Conservation (phyloP, 805 yeast genomes). For the Helenozyma rhizophorensis region DNA sequence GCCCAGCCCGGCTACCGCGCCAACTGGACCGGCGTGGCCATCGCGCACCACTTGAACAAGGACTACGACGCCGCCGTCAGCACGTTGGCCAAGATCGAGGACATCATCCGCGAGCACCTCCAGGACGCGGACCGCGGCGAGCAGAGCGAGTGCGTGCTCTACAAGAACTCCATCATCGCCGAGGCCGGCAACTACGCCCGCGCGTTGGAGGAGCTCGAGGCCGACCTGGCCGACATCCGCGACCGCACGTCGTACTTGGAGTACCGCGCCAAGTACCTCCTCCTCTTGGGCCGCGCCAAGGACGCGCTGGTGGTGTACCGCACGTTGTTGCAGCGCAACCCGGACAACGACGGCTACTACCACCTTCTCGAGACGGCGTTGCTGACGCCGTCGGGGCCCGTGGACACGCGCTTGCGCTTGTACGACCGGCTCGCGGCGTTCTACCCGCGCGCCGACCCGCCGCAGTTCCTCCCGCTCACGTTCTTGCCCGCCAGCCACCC, state of each 20-base stretch:
- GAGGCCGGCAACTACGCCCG: slow-evolving; percentile 58
- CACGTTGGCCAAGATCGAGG: slow-evolving; percentile 73
- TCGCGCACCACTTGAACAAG: slow-evolving; percentile 74
- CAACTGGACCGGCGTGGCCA: slow-evolving; percentile 84
- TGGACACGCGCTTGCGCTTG: slow-evolving; percentile 48
- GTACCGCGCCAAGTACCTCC: slow-evolving; percentile 58
- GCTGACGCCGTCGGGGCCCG: slow-evolving; percentile 44
- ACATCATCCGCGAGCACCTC: slow-evolving; percentile 61
- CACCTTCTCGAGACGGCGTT: slow-evolving; percentile 60
- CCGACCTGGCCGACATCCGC: slow-evolving; percentile 42
- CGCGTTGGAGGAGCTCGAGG: slow-evolving; percentile 59
- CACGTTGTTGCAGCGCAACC: slow-evolving; percentile 73
- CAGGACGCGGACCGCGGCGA: slow-evolving; percentile 68
- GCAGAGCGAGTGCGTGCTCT: slow-evolving; percentile 74
- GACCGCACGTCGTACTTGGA: slow-evolving; percentile 65
- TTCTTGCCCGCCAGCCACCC: slow-evolving; percentile 54
- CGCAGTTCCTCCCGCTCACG: slow-evolving; percentile 70
- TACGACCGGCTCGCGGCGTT: slow-evolving; percentile 62
- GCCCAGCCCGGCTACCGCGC: slow-evolving; percentile 78
- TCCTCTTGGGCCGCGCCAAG: slow-evolving; percentile 49
- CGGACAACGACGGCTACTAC: slow-evolving; percentile 71
- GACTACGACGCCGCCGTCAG: slow-evolving; percentile 66
- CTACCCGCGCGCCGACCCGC: slow-evolving; percentile 83
- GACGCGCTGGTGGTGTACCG: slow-evolving; percentile 72
- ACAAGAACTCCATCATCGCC: slow-evolving; percentile 62